phyloP scores from a whole-genome alignment of 1,284 basidiomycete genomes.

The Fomes fomentarius region DNA sequence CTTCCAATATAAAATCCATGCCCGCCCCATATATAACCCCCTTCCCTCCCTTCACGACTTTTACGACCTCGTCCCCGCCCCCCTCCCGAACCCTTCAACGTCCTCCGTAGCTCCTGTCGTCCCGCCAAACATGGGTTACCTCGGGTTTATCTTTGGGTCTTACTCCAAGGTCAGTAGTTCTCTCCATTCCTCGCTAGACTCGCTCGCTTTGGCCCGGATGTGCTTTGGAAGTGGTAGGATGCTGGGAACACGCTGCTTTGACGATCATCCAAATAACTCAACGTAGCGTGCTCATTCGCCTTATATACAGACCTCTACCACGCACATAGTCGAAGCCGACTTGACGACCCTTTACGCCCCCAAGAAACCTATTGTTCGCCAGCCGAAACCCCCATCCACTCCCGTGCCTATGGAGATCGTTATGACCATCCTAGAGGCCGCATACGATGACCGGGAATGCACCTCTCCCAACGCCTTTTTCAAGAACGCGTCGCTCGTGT shows the following conservation, averaged over 20 bases:
- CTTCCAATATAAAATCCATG: conserved; percentile 18
- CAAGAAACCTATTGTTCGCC: conserved; percentile 19
- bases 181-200: not conserved
- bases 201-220: not conserved
- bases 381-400: conserved; percentile 16
- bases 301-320: conserved; percentile 5
- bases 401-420: conserved; percentile 64
- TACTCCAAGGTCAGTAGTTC: conserved; percentile 11
- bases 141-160: conserved; percentile 21
- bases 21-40: conserved; percentile 17
- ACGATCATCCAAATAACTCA: not conserved
- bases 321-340: conserved; percentile 16
- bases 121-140: conserved; percentile 22
- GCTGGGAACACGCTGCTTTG: not conserved
- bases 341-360: conserved; percentile 28
- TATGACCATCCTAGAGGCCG: conserved; percentile 60
- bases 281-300: not conserved
- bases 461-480: conserved; percentile 47
- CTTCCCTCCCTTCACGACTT: not conserved
- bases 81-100: conserved; percentile 9
- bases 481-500: conserved; percentile 59
- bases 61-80: conserved; percentile 7
- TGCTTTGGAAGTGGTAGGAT: not conserved
- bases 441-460: conserved; percentile 45
- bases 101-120: conserved; percentile 8